phyloP scores from a whole-genome alignment of 176 grass and related monocot species.

The Aegilops bicornis region DNA sequence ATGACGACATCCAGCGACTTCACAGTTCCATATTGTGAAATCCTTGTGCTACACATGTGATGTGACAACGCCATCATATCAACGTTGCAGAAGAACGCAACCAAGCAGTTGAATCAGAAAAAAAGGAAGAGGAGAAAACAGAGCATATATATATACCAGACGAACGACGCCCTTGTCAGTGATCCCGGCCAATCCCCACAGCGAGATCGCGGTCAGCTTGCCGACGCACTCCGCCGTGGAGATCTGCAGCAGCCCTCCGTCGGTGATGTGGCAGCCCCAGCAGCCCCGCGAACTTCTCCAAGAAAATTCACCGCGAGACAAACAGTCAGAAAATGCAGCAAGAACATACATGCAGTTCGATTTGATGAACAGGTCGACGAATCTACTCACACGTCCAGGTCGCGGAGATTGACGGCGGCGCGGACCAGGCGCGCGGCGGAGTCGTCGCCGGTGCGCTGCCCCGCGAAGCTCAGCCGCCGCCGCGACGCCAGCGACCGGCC shows the following conservation, averaged over 20 bases:
- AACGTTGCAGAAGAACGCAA: too few relatives aligned
- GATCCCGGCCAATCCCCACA: slow-evolving; percentile 92
- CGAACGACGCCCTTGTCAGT: slow-evolving; percentile 79
- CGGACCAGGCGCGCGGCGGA: slow-evolving; percentile 67
- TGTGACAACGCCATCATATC: neutral
- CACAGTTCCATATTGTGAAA: neutral
- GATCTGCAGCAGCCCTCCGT: slow-evolving; percentile 70
- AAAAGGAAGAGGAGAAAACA: neutral
- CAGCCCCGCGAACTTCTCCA: slow-evolving; percentile 73
- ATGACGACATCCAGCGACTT: neutral
- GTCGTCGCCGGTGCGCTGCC: slow-evolving; percentile 74
- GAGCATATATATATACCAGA: slow-evolving; percentile 40
- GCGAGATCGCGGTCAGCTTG: slow-evolving; percentile 71
- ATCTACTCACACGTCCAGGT: slow-evolving; percentile 78
- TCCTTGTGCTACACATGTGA: too few relatives aligned
- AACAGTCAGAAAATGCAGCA: slow-evolving; percentile 4
- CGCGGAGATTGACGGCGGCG: slow-evolving; percentile 71
- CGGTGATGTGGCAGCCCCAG: slow-evolving; percentile 82
- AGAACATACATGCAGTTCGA: neutral
- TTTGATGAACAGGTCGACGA: neutral
- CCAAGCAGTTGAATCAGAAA: neutral
- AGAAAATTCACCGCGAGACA: slow-evolving; percentile 8
- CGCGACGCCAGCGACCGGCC: slow-evolving; percentile 62
- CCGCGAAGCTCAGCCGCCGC: slow-evolving; percentile 71
- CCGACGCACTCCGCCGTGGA: slow-evolving; percentile 58